These are phyloP conservation scores for Conringia planisiliqua DNA, from an alignment of 345 rosid species.

Conservation along the genomic window DNA sequence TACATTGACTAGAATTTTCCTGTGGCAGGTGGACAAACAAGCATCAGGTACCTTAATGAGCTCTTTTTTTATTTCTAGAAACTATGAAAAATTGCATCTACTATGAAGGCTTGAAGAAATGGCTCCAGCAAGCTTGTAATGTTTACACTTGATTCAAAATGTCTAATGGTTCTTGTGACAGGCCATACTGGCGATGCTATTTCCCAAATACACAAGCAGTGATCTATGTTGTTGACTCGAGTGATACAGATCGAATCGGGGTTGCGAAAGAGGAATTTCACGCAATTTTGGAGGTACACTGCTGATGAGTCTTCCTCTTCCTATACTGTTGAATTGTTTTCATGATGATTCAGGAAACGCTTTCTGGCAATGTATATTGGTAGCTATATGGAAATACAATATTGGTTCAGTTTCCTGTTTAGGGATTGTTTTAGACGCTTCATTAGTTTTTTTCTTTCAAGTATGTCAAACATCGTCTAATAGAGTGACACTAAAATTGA, in stretches of 20 bases:
- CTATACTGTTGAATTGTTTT: not conserved
- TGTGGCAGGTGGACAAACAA: conserved; percentile 60
- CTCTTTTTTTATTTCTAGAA: not conserved
- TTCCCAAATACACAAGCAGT: conserved; percentile 49
- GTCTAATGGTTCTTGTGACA: conserved; percentile 29
- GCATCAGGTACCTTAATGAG: conserved; percentile 47
- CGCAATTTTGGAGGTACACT: conserved; percentile 55
- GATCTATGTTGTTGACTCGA: conserved; percentile 60
- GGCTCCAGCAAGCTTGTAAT: not conserved
- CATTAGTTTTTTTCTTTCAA: not conserved
- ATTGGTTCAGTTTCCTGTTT: not conserved
- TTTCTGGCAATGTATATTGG: not conserved
- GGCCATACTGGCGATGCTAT: conserved; percentile 76
- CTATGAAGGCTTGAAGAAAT: not conserved
- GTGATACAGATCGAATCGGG: conserved; percentile 50
- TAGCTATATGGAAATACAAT: not conserved
- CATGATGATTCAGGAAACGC: not conserved
- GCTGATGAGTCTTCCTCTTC: not conserved
- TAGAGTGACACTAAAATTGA: not conserved
- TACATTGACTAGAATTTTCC: conserved; percentile 1
- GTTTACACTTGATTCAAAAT: not conserved
- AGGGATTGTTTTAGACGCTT: not conserved
- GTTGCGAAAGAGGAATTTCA: conserved; percentile 63
- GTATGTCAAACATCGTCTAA: not conserved
- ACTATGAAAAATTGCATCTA: not conserved